Base-by-base conservation (phyloP, 441 rosid species). In the Gossypium davidsonii region DNA sequence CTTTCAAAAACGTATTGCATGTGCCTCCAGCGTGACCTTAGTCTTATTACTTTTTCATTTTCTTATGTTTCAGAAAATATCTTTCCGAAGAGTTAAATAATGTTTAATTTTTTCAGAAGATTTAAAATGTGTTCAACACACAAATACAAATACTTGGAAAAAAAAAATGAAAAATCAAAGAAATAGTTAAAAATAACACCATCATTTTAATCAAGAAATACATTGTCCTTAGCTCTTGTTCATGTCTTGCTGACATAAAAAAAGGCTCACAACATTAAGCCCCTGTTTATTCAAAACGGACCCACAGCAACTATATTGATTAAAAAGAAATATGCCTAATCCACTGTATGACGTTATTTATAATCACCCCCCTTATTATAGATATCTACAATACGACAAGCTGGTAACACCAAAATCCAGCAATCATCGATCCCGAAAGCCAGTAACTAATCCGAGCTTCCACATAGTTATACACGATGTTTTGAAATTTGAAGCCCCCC, bases 341-440 rank as follows among this genome's bases (percentile, higher is more conserved):
- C 8, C 17, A 49, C 60, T 56, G 28, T 21, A 23, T 73, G 71
- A 61, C 66, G 26, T 57, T 18, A 78, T 72, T 72, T 57, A 42
- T 75, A 57, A 66, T 26, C 42, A 70, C 58, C 51, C 62, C 62
- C n/a, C 39, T 65, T 69, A 73, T 78, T 44, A 57, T 57, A 34
- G 52, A 57, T 77, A 79, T 82, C 85, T 84, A 84, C 85, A 82
- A 25, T 17, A 73, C 68, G 60, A 78, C 49, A 70, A n/a, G 28
- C 42, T 21, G 79, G 31, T 57, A 11, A 21, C n/a, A 51, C 49
- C 74, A 67, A 71, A 77, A 74, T 61, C 74, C 71, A 15, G 73
- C 66, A 1, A 21, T 44, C 65, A 67, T 52, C 12, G 76, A 75
- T 67, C 68, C 76, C 23, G 18, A 66, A 71, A 56, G 49, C 70